Base-by-base conservation (phyloP, 192 early-diverging fungal species). In the Coemansia guatemalensis region DNA sequence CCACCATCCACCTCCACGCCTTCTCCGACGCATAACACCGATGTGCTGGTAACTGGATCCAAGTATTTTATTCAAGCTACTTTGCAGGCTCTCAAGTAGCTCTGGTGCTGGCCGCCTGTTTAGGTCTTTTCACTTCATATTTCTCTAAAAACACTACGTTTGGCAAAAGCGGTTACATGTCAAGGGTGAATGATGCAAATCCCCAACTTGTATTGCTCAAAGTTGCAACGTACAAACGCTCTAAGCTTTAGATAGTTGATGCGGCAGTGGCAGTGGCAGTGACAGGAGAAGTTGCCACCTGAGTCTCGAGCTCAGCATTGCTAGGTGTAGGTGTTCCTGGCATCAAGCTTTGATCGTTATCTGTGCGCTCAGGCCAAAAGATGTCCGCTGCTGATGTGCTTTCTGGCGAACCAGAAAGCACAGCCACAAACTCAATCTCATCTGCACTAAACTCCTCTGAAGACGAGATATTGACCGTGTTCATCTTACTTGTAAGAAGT, bases 41-140 rank as follows among this genome's bases (percentile, higher is more conserved):
- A 73, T 50, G 49, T 79, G 6, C 71, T 79, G 18, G 76, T 79
- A 8, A 73, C 71, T 7, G 76, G 76, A 3, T 69, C 76, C 3
- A 72, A 68, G 30, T 56, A 56, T 26, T 79, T 79, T 64, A 66
- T 79, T 12, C 76, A 67, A 48, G 67, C 76, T 1, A 67, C 70
- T 6, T 44, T 73, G 14, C 49, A 53, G 4, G 39, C 62, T 25
- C 32, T 60, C 33, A 60, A 57, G 32, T 60, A 68, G 39, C 26
- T 52, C n/a, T 4, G 22, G 22, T 11, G 20, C 20, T 8, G 26
- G 8, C 51, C 12, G 2, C 51, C 51, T 52, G 51, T 25, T 52
- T 14, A 23, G 23, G 3, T 25, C 17, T 14, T 7, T 11, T 1
- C 51, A 7, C 51, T 52, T 52, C 12, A 52, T 20, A 52, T 27